Base-by-base conservation (phyloP, 768 basidiomycete genomes). In the Boletus pseudo-olivaceus region DNA sequence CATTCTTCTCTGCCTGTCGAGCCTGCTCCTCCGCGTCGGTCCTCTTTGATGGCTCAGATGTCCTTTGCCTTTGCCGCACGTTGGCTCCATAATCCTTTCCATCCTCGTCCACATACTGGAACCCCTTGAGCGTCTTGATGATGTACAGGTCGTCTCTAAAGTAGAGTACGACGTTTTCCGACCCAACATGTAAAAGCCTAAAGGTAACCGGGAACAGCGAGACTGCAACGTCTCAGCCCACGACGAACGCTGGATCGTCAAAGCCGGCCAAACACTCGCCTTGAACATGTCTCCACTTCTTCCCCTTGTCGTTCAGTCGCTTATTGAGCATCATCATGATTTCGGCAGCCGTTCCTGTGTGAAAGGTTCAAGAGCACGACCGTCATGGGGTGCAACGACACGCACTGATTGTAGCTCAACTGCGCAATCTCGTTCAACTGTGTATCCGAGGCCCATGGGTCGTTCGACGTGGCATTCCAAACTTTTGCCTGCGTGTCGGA, bases 261-360 rank as follows among this genome's bases (percentile, higher is more conserved):
- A 32, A 27, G 30, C 7, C 9, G 43, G 23, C 17, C 42, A 34
- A 14, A 41, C 23, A 61, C 78, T 55, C 53, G 87, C 93, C 81
- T 98, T 98, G 83, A 97, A 98, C 96, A 77, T 99, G 97, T 49
- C 96, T 82, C 97, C 97, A 99, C 65, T 98, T 98, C 83, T 98
- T 98, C 37, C 97, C 97, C 78, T 97, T 98, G 76, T 99, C 97
- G 63, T 94, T 94, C 57, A 99, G 76, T 48, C 97, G 85, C 74
- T 99, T 98, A 74, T 98, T 96, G 46, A 99, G 80, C 93, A 98
- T 97, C 77, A 98, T 97, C 93, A 99, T 98, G 66, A 99, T 92
- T 75, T 99, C 97, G 12, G 98, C 93, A 70, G 65, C 98, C 95
- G 55, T 85, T 88, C 73, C 94, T 82, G 52, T 54, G 46, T 4